Conservation (phyloP, 495 filamentous ascomycete genomes). For the Bryoglossum gracile region DNA sequence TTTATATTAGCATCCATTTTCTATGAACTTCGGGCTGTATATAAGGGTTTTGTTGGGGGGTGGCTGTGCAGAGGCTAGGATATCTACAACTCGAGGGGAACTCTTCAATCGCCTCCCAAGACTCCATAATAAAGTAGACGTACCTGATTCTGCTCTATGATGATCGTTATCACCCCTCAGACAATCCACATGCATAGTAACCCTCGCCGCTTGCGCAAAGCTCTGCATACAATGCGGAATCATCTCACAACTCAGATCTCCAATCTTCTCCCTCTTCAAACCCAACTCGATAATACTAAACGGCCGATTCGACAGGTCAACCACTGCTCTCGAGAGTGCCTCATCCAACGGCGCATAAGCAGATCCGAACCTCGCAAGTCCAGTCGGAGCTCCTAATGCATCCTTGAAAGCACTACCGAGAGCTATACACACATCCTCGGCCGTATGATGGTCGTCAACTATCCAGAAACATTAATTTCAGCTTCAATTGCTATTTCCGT, state of each 20-base stretch:
- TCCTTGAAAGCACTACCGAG: slow-evolving; percentile 77
- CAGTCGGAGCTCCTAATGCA: slow-evolving; percentile 66
- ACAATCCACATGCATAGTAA: slow-evolving; percentile 90
- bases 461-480: not conserved
- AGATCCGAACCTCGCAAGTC: slow-evolving; percentile 81
- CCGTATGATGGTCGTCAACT: slow-evolving; percentile 99
- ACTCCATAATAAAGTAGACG: no score
- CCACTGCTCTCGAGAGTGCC: slow-evolving; percentile 85
- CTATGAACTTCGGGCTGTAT: no score
- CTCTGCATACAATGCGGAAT: slow-evolving; percentile 90
- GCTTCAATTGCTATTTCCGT: not conserved
- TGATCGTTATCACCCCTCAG: slow-evolving; percentile 89
- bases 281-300: slow-evolving; percentile 75
- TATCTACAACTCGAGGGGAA: no score
- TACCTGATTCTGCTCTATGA: slow-evolving; percentile 90
- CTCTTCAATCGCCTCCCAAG: no score
- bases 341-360: slow-evolving; percentile 93
- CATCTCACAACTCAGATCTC: slow-evolving; percentile 92
- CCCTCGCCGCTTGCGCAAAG: slow-evolving; percentile 83
- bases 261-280: slow-evolving; percentile 83
- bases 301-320: slow-evolving; percentile 89
- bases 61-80: no score
- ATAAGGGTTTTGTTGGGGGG: no score
- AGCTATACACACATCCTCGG: slow-evolving; percentile 91
- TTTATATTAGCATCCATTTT: no score